Evolutionary conservation across 2,329 filamentous ascomycete species (phyloP).

Genomic region (Aureobasidium sp.): DNA sequence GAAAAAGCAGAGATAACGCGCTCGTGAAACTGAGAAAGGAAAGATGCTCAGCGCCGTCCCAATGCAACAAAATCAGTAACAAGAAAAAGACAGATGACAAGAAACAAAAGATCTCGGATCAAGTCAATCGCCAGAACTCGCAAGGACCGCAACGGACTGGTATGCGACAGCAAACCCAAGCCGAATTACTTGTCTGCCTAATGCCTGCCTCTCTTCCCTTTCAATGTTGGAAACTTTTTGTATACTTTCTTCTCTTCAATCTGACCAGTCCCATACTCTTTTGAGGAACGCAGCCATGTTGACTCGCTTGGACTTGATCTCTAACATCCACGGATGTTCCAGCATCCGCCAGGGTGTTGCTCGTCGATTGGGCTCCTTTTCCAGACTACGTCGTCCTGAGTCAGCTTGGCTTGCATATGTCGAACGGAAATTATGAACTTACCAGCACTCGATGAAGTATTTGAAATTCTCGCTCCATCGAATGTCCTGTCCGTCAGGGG

Average conservation of each 20-base stretch:
- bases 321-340: conserved; percentile 97
- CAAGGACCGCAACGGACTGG: not conserved
- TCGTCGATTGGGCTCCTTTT: conserved; percentile 80
- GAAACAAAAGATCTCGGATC: not conserved
- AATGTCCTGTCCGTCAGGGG: conserved; percentile 59
- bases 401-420: conserved; percentile 18
- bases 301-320: conserved; percentile 92
- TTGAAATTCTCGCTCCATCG: conserved; percentile 97
- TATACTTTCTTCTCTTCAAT: conserved; percentile 32
- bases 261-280: conserved; percentile 96
- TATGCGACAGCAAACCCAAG: not conserved
- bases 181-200: not conserved
- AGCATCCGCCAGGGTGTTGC: conserved; percentile 98
- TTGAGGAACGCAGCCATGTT: conserved; percentile 94
- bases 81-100: not conserved
- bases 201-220: not conserved
- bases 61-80: not conserved
- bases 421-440: conserved; percentile 35
- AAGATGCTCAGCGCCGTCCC: not conserved
- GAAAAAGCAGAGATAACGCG: not conserved
- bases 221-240: not conserved
- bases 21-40: not conserved
- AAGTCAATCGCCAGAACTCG: not conserved
- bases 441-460: conserved; percentile 99
- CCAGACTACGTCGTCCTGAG: conserved; percentile 52